Evolutionary conservation across 345 rosid genomes (phyloP).

Genomic region (Brassica carinata): DNA sequence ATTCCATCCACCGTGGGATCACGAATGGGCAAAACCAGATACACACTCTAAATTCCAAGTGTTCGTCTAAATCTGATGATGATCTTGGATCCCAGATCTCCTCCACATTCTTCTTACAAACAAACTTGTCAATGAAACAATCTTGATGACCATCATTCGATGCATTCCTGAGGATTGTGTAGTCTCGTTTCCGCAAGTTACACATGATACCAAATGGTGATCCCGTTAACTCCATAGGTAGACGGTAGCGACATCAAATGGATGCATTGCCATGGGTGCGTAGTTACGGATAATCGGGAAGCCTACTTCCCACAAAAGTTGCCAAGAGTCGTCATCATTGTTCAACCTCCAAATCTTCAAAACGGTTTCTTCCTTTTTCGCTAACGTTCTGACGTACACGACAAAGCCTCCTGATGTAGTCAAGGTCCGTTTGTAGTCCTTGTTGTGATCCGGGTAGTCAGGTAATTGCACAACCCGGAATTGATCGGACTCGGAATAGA

Average conservation of each 20-base stretch:
- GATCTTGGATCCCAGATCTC: neutral
- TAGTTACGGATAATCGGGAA: neutral
- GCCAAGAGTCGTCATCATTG: neutral
- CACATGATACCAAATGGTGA: neutral
- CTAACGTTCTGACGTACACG: neutral
- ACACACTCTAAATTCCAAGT: neutral
- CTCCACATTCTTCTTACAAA: neutral
- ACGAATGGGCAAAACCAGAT: neutral
- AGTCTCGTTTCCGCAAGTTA: neutral
- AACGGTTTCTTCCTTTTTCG: neutral
- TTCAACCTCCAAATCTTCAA: neutral
- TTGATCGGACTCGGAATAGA: neutral
- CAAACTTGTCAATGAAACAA: neutral
- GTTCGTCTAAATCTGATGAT: neutral
- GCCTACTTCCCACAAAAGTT: neutral
- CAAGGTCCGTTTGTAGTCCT: neutral
- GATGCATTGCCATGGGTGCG: slow-evolving; percentile 5
- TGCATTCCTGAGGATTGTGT: neutral
- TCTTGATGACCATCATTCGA: neutral
- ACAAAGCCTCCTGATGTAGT: neutral
- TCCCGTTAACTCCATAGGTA: slow-evolving; percentile 11
- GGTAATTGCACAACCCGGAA: neutral
- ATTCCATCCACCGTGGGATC: slow-evolving; percentile 9
- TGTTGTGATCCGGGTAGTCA: neutral
- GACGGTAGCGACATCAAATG: neutral